Conservation (phyloP, 2,329 filamentous ascomycete genomes). For the Rhytidhysteron rufulum region DNA sequence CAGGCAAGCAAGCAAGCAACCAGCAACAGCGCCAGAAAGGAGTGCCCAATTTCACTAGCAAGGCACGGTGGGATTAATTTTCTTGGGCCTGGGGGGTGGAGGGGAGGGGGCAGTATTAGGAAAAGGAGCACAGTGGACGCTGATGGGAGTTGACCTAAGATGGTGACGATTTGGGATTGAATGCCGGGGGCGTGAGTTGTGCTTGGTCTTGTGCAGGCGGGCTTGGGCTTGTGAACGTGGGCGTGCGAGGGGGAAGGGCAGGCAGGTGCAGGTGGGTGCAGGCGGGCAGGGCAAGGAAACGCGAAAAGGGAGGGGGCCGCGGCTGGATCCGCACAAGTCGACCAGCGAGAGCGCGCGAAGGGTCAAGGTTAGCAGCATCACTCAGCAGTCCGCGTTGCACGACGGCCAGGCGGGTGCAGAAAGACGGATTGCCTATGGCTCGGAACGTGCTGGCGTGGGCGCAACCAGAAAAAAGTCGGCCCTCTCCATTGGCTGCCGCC, state of each 20-base stretch:
- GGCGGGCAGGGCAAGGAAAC: too few species aligned
- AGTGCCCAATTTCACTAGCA: too few species aligned
- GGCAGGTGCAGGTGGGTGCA: too few species aligned
- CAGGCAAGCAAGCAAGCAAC: neutral
- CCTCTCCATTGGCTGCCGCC: slow-evolving; percentile 1
- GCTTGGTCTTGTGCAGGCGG: too few species aligned
- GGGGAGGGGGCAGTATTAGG: too few species aligned
- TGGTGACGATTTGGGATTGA: slow-evolving; percentile 1
- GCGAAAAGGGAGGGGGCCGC: neutral
- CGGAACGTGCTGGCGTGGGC: too few species aligned
- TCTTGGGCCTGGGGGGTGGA: neutral
- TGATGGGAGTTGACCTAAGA: too few species aligned
- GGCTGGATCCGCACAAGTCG: slow-evolving; percentile 1
- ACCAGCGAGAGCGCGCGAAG: neutral
- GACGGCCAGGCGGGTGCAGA: neutral
- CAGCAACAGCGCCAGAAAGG: too few species aligned
- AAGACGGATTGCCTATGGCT: neutral
- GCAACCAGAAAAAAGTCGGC: neutral
- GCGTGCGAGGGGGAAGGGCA: too few species aligned
- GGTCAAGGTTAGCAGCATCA: neutral
- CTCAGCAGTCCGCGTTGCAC: slow-evolving; percentile 1
- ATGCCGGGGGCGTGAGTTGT: neutral
- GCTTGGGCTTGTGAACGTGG: too few species aligned
- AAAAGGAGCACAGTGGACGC: too few species aligned
- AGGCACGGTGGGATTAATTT: neutral